Evolutionary conservation across 805 yeast genomes (phyloP).

Genomic region (Pichia occidentalis): DNA sequence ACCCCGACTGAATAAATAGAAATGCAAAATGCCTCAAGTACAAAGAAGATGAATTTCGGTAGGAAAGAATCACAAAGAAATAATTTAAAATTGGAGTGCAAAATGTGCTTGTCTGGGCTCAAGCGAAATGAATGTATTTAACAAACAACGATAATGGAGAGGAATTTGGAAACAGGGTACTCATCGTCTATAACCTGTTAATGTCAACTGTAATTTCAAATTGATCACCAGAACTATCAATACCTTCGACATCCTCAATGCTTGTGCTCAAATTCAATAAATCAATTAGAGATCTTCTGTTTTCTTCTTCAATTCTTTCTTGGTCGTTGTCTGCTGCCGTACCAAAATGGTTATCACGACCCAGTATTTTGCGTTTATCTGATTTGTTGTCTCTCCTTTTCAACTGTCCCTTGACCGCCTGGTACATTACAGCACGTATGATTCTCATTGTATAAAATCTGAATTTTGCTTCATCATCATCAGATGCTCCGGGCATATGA

Average conservation of each 20-base stretch:
- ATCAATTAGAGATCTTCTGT: conserved; percentile 17
- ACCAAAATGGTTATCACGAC: neutral
- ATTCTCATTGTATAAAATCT: conserved; percentile 43
- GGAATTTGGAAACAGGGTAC: neutral
- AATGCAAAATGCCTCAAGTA: too few relatives aligned
- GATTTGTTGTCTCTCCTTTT: neutral
- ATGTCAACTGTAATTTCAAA: conserved; percentile 42
- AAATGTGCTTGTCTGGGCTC: too few relatives aligned
- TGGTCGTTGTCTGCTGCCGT: neutral
- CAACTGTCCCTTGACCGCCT: conserved; percentile 15
- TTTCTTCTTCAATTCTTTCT: conserved; percentile 14
- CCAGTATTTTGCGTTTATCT: too few relatives aligned
- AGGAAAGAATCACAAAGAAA: too few relatives aligned
- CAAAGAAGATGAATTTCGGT: too few relatives aligned
- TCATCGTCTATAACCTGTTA: conserved; percentile 16
- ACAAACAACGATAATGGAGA: too few relatives aligned
- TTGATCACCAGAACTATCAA: conserved; percentile 26
- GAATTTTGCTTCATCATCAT: conserved; percentile 58
- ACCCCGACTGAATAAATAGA: too few relatives aligned
- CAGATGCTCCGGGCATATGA: conserved; percentile 61
- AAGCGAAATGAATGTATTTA: too few relatives aligned
- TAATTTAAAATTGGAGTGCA: too few relatives aligned
- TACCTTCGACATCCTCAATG: conserved; percentile 18
- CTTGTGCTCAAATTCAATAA: conserved; percentile 23
- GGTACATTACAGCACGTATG: conserved; percentile 31